Percentiles rank a stretch among this genome's conserved stretches.
Conservation (phyloP, 768 basidiomycete genomes). For the Fistulinella prunicolor region DNA sequence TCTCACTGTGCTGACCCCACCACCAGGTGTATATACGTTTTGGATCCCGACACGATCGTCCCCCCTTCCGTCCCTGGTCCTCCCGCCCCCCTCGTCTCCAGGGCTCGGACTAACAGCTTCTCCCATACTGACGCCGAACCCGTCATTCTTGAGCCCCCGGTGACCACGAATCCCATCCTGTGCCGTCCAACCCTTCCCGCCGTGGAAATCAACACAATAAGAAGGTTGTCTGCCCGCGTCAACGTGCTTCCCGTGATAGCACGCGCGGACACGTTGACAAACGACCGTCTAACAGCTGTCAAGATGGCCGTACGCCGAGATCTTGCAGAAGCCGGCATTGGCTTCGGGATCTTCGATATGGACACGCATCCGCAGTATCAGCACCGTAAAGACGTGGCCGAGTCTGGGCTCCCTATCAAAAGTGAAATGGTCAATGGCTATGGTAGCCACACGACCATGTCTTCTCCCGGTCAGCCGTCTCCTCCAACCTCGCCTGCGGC, state of each 20-base stretch:
- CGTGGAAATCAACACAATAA: slow-evolving; percentile 73
- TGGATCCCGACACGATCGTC: slow-evolving; percentile 80
- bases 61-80: slow-evolving; percentile 66
- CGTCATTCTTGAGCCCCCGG: slow-evolving; percentile 77
- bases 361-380: slow-evolving; percentile 53
- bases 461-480: slow-evolving; percentile 48
- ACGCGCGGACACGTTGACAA: slow-evolving; percentile 76
- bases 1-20: slow-evolving; percentile 19
- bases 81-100: slow-evolving; percentile 63
- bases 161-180: slow-evolving; percentile 67
- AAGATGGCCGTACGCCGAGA: slow-evolving; percentile 79
- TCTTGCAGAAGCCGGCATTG: slow-evolving; percentile 81
- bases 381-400: slow-evolving; percentile 43
- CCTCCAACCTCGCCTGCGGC: slow-evolving; percentile 68
- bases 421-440: slow-evolving; percentile 56
- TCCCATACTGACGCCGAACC: slow-evolving; percentile 71
- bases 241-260: slow-evolving; percentile 88
- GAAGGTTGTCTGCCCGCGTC: slow-evolving; percentile 74
- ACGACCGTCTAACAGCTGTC: slow-evolving; percentile 75
- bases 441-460: slow-evolving; percentile 47
- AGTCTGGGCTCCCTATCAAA: slow-evolving; percentile 41
- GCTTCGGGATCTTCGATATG: slow-evolving; percentile 86
- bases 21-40: slow-evolving; percentile 78
- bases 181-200: slow-evolving; percentile 65
- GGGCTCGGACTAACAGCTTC: slow-evolving; percentile 68